Base-by-base conservation (phyloP, 2,329 filamentous ascomycete species). In the Zymoseptoria ardabiliae region DNA sequence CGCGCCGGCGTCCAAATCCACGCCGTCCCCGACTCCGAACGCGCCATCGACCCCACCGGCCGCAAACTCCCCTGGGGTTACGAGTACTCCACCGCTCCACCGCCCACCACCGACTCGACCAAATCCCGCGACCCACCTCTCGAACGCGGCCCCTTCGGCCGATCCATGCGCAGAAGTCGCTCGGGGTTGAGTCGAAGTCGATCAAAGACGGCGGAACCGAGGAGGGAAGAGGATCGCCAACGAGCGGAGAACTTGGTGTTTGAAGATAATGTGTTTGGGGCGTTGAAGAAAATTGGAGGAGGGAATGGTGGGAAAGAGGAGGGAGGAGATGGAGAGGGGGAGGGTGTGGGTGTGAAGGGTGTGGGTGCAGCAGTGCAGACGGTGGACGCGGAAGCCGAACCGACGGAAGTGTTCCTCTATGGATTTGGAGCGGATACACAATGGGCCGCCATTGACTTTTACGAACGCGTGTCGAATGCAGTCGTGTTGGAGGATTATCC, bases 401-500 rank as follows among this genome's bases (percentile, higher is more conserved):
- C 86, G 2, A 88, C 89, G 48, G 91, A 97, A 75, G 84, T 96
- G 63, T 85, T 96, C 58, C 80, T 97, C 17, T 89, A 92, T 66
- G 93, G 93, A 28, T 97, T 92, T 75, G 84, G 73, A 77, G 86
- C 75, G 81, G 79, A 82, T 4, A 72, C 74, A 7, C 82, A 86
- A 70, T 97, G 94, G 82, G 91, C 92, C 25, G 91, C 91, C 35
- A 87, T 97, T 67, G 86, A 89, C 66, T 90, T 90, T 75, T 97
- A 89, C 76, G 93, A 97, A 77, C 84, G 87, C 61, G 85, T 96
- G 50, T 93, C 90, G 6, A 75, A 77, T 30, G 92, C 92, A 23
- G 78, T 85, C 63, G 90, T 97, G 71, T 92, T 92, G 74, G 93
- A 97, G 76, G 92, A 97, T 75, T 97, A 97, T 74, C 85, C 91